phyloP scores from a whole-genome alignment of 805 yeast species.

The Lachancea mirantina region DNA sequence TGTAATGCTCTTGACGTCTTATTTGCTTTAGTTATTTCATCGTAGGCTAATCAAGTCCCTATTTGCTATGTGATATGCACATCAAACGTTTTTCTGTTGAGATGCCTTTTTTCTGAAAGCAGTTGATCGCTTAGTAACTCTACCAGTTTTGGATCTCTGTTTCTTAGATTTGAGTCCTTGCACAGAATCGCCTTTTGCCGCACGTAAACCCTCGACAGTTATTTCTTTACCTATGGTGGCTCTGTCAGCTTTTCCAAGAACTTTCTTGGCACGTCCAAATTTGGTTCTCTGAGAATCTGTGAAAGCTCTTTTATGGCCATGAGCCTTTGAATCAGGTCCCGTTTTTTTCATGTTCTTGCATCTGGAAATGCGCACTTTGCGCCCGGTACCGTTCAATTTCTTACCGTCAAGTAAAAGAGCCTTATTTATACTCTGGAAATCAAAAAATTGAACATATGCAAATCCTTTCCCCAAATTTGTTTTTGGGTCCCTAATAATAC shows the following conservation, averaged over 20 bases:
- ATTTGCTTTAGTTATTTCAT: too few species aligned
- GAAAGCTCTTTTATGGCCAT: constrained; percentile 29
- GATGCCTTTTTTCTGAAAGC: constrained; percentile 39
- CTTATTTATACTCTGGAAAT: constrained; percentile 63
- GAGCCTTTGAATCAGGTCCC: constrained; percentile 9
- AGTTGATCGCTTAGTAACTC: constrained; percentile 40
- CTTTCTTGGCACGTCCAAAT: constrained; percentile 69
- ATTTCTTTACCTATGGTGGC: constrained; percentile 53
- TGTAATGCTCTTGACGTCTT: too few species aligned
- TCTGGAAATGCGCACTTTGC: constrained; percentile 73
- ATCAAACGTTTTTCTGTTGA: too few species aligned
- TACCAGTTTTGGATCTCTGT: constrained; percentile 40
- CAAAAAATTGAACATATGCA: constrained; percentile 88
- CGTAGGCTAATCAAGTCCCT: too few species aligned
- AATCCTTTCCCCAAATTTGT: constrained; percentile 96
- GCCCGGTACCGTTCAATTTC: constrained; percentile 34
- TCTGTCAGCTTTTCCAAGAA: constrained; percentile 75
- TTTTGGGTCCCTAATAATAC: constrained; percentile 85
- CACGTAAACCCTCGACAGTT: constrained; percentile 69
- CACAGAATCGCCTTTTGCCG: constrained; percentile 57
- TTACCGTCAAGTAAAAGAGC: constrained; percentile 74
- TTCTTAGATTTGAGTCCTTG: constrained; percentile 55
- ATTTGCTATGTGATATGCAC: too few species aligned
- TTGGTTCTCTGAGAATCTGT: constrained; percentile 66
- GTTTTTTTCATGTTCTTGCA: constrained; percentile 41